Evolutionary conservation across 2,329 filamentous ascomycete species (phyloP).

Genomic region (Fusarium sp.): DNA sequence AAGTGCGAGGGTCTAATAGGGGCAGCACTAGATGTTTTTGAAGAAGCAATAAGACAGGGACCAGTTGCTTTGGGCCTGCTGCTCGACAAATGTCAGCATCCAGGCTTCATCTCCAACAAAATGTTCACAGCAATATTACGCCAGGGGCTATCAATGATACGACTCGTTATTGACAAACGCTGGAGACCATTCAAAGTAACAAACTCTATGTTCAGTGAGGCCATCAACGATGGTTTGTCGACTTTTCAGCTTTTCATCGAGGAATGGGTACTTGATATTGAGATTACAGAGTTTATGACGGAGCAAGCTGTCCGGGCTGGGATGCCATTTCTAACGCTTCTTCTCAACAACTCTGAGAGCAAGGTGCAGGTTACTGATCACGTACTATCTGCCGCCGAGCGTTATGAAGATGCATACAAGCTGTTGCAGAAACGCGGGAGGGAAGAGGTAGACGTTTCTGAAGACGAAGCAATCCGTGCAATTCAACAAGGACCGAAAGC

Average conservation of each 20-base stretch:
- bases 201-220: rapidly evolving
- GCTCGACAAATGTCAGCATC: no score
- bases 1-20: no score
- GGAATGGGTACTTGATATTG: neutral
- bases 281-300: neutral
- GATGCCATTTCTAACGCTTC: neutral
- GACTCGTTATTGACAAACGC: neutral
- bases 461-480: neutral
- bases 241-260: neutral
- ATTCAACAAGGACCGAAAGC: neutral
- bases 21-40: no score
- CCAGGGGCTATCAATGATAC: neutral
- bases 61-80: no score
- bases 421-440: neutral
- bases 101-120: no score
- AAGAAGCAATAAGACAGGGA: no score
- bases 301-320: neutral
- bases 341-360: neutral
- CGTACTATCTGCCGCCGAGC: neutral
- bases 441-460: neutral
- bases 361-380: neutral
- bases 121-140: no score
- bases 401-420: no score
- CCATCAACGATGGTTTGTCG: rapidly evolving
- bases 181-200: neutral